Evolutionary conservation across 2,329 filamentous ascomycete genomes (phyloP).

Genomic region (Drechslera avenae): DNA sequence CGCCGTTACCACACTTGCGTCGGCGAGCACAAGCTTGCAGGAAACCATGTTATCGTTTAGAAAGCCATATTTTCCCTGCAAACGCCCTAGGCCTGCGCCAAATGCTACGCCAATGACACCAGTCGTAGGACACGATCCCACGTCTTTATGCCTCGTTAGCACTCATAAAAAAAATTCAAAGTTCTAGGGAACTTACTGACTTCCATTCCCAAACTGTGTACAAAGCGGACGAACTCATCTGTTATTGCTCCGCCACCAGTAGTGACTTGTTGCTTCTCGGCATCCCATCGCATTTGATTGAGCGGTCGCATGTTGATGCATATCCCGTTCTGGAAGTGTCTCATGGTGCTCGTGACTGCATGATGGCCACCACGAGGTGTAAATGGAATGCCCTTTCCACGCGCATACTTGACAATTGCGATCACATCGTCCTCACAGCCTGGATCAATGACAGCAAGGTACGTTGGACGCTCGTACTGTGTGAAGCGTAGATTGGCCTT

Average conservation of each 20-base stretch:
- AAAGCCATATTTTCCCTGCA: slow-evolving; percentile 11
- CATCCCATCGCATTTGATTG: slow-evolving; percentile 9
- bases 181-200: slow-evolving; percentile 5
- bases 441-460: slow-evolving; percentile 8
- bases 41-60: slow-evolving; percentile 9
- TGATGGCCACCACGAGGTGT: slow-evolving; percentile 10
- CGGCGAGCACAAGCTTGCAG: slow-evolving; percentile 6
- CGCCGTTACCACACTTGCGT: not conserved
- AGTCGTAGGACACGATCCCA: slow-evolving; percentile 9
- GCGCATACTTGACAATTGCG: slow-evolving; percentile 6
- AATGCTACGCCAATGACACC: slow-evolving; percentile 11
- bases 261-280: not conserved
- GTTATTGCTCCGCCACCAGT: slow-evolving; percentile 4
- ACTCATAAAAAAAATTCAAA: not conserved
- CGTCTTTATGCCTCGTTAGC: slow-evolving; percentile 2
- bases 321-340: slow-evolving; percentile 6
- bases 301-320: slow-evolving; percentile 11
- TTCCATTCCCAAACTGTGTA: slow-evolving; percentile 9
- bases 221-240: slow-evolving; percentile 8
- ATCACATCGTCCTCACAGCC: slow-evolving; percentile 3
- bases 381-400: slow-evolving; percentile 7
- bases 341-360: slow-evolving; percentile 8
- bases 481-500: slow-evolving; percentile 10
- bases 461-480: slow-evolving; percentile 10
- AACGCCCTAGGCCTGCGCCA: slow-evolving; percentile 9